A percentile compares a stretch with the other conserved stretches of the same genome.
Conservation (phyloP, 495 filamentous ascomycete genomes). For the Hypoxylon lienhwacheense region DNA sequence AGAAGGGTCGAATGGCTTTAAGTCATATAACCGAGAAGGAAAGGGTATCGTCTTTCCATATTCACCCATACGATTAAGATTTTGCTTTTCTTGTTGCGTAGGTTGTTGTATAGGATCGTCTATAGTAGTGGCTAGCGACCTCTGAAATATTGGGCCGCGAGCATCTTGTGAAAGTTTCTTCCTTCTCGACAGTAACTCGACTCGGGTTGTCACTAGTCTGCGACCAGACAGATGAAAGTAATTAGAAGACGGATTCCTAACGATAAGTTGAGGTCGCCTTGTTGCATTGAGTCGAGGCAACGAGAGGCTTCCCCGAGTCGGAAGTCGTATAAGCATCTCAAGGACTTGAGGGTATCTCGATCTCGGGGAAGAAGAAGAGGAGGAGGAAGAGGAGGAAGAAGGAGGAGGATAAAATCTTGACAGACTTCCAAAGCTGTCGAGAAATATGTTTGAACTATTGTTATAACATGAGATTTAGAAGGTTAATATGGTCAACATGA, state of each 20-base stretch:
- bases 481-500: neutral
- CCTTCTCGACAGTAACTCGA: slow-evolving; percentile 37
- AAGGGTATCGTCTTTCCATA: no score
- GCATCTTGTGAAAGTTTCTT: slow-evolving; percentile 38
- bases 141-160: slow-evolving; percentile 36
- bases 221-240: slow-evolving; percentile 10
- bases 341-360: slow-evolving; percentile 1
- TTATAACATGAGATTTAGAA: slow-evolving; percentile 24
- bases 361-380: neutral
- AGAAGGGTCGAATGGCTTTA: slow-evolving; percentile 42
- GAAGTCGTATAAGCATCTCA: slow-evolving; percentile 33
- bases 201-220: slow-evolving; percentile 26
- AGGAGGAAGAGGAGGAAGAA: slow-evolving; percentile 7
- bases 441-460: slow-evolving; percentile 2
- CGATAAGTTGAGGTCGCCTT: slow-evolving; percentile 22
- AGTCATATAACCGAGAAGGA: slow-evolving; percentile 37
- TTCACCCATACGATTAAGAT: no score
- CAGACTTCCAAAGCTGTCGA: slow-evolving; percentile 29
- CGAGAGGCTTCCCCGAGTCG: slow-evolving; percentile 25
- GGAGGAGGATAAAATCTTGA: slow-evolving; percentile 14
- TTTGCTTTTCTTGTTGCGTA: no score
- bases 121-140: slow-evolving; percentile 52
- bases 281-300: slow-evolving; percentile 14
- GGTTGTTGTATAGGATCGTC: slow-evolving; percentile 38
- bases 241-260: slow-evolving; percentile 10